phyloP scores from a whole-genome alignment of 2,329 filamentous ascomycete species.

The Didymella glomerata region DNA sequence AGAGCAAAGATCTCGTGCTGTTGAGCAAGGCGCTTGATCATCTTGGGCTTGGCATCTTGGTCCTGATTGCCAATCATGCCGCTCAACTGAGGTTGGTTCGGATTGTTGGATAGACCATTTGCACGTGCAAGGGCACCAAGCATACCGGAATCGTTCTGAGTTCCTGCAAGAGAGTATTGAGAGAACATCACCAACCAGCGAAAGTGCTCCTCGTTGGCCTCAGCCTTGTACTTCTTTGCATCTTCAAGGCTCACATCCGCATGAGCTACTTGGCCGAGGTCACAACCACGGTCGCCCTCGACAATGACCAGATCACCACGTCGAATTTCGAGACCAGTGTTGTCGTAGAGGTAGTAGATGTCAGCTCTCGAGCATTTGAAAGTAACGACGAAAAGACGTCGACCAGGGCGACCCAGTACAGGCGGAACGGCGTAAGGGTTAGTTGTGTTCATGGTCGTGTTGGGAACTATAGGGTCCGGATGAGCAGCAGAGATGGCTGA shows the following conservation, averaged over 20 bases:
- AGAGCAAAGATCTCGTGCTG: conserved; percentile 88
- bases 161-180: conserved; percentile 57
- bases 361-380: conserved; percentile 97
- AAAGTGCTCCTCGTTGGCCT: conserved; percentile 94
- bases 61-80: conserved; percentile 56
- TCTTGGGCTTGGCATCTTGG: conserved; percentile 87
- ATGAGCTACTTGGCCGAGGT: conserved; percentile 89
- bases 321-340: conserved; percentile 89
- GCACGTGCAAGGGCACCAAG: conserved; percentile 50
- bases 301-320: conserved; percentile 95
- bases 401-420: conserved; percentile 41
- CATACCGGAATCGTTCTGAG: conserved; percentile 60
- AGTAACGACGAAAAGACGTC: conserved; percentile 79
- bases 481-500: conserved; percentile 49
- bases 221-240: conserved; percentile 87
- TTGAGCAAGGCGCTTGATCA: conserved; percentile 94
- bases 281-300: conserved; percentile 94
- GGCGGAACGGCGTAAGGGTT: conserved; percentile 49
- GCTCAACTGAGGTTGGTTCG: conserved; percentile 61
- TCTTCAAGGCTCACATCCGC: conserved; percentile 88
- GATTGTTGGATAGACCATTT: conserved; percentile 42
- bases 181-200: conserved; percentile 99
- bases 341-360: conserved; percentile 96
- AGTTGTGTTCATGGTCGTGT: conserved; percentile 30
- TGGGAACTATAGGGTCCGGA: conserved; percentile 42